These are phyloP conservation scores for Monilinia fructicola DNA, from an alignment of 2,329 filamentous ascomycete species.

Conservation along the genomic window DNA sequence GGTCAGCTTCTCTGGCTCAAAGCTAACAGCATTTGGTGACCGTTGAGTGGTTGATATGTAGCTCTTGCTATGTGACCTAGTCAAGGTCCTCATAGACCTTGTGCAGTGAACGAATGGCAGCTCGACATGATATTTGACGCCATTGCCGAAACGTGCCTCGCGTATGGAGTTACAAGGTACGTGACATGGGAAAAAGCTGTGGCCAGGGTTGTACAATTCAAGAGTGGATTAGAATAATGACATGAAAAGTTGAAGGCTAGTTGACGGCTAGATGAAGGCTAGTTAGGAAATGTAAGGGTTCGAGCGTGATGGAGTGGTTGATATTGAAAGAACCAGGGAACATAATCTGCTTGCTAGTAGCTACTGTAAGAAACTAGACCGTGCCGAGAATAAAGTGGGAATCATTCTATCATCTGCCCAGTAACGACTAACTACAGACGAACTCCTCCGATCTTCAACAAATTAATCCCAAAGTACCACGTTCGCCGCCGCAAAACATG, in stretches of 20 bases:
- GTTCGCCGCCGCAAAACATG: conserved; percentile 16
- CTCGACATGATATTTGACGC: conserved; percentile 23
- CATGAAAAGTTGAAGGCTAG: too few species aligned
- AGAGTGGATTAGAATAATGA: conserved; percentile 13
- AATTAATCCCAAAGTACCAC: conserved; percentile 13
- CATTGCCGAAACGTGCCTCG: conserved; percentile 26
- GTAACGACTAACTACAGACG: neutral
- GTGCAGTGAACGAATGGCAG: conserved; percentile 20
- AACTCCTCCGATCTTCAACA: conserved; percentile 19
- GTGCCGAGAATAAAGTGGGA: conserved; percentile 13
- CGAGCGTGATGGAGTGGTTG: conserved; percentile 16
- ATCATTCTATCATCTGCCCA: conserved; percentile 2
- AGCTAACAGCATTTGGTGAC: neutral
- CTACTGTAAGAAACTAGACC: conserved; percentile 1
- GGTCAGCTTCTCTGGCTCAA: neutral
- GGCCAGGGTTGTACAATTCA: conserved; percentile 11
- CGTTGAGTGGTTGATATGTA: conserved; percentile 16
- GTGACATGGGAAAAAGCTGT: conserved; percentile 11
- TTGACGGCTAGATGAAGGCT: neutral
- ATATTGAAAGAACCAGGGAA: conserved; percentile 10
- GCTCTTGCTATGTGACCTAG: conserved; percentile 10
- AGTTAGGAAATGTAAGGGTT: conserved; percentile 5
- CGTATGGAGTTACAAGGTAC: conserved; percentile 15
- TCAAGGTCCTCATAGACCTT: conserved; percentile 19
- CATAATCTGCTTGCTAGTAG: neutral